These are phyloP conservation scores for Mortierella antarctica DNA, from an alignment of 192 early-diverging fungal genomes.

Conservation along the genomic window DNA sequence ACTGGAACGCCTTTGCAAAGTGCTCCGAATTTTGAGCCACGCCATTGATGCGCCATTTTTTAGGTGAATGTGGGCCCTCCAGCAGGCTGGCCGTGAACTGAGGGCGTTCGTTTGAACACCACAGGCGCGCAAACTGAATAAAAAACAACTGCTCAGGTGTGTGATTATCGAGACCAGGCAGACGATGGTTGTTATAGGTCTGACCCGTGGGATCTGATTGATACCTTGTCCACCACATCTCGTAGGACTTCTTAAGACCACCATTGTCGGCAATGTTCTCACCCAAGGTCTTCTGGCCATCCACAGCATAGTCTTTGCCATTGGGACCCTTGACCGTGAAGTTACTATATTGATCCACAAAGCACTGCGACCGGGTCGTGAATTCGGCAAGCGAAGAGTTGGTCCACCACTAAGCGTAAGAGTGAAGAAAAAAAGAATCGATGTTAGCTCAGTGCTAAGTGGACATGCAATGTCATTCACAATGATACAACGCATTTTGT, in stretches of 20 bases:
- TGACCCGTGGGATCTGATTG: conserved; percentile 44
- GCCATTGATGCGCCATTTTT: conserved; percentile 73
- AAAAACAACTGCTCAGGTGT: conserved; percentile 74
- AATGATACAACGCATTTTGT: neutral
- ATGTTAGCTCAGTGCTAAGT: conserved; percentile 9
- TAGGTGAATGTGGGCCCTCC: conserved; percentile 71
- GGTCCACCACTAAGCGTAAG: conserved; percentile 72
- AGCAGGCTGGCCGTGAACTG: conserved; percentile 34
- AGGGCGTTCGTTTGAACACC: conserved; percentile 63
- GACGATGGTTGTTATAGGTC: conserved; percentile 23
- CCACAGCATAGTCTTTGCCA: conserved; percentile 43
- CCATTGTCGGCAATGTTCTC: conserved; percentile 83
- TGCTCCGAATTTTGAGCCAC: conserved; percentile 70
- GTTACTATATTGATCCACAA: conserved; percentile 70
- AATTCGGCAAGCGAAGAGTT: conserved; percentile 64
- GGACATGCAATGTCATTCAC: neutral
- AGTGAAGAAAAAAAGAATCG: conserved; percentile 12
- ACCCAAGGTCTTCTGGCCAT: conserved; percentile 64
- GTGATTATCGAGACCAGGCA: conserved; percentile 63
- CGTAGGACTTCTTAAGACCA: conserved; percentile 60
- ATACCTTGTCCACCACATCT: conserved; percentile 52
- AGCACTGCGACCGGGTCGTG: conserved; percentile 65
- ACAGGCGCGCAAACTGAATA: conserved; percentile 70
- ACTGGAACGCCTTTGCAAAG: conserved; percentile 78
- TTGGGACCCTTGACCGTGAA: conserved; percentile 54